Evolutionary conservation across 2,329 filamentous ascomycete species (phyloP).

Genomic region (Boeremia lycopersici): DNA sequence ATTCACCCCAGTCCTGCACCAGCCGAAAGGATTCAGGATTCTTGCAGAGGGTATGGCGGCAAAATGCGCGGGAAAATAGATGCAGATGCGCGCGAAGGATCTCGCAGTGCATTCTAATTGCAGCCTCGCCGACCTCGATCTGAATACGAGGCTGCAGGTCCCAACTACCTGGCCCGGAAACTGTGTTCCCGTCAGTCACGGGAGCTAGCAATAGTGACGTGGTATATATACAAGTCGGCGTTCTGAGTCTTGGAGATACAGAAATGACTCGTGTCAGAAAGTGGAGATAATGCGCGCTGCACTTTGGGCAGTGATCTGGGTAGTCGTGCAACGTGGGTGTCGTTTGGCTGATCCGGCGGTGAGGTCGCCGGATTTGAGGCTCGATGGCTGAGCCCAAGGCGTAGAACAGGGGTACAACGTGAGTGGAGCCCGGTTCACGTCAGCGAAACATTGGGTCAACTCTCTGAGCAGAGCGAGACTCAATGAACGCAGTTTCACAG

Average conservation of each 20-base stretch:
- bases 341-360: slow-evolving; percentile 12
- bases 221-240: slow-evolving; percentile 1
- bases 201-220: slow-evolving; percentile 7
- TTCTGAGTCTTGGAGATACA: slow-evolving; percentile 11
- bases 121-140: slow-evolving; percentile 14
- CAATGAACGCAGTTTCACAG: not conserved
- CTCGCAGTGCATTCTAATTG: slow-evolving; percentile 1
- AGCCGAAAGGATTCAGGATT: slow-evolving; percentile 2
- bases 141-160: slow-evolving; percentile 3
- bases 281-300: slow-evolving; percentile 15
- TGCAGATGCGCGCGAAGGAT: slow-evolving; percentile 11
- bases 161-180: slow-evolving; percentile 5
- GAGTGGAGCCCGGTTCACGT: not conserved
- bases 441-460: not conserved
- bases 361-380: slow-evolving; percentile 11
- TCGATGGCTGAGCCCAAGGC: slow-evolving; percentile 7
- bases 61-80: slow-evolving; percentile 8
- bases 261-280: slow-evolving; percentile 11
- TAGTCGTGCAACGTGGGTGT: slow-evolving; percentile 8
- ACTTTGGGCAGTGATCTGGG: slow-evolving; percentile 3
- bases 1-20: slow-evolving; percentile 5
- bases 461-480: not conserved
- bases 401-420: slow-evolving; percentile 5
- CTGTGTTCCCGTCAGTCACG: slow-evolving; percentile 6
- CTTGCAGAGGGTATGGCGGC: not conserved